Evolutionary conservation across 2,329 filamentous ascomycete species (phyloP).

Genomic region (Colletotrichum abscissum): DNA sequence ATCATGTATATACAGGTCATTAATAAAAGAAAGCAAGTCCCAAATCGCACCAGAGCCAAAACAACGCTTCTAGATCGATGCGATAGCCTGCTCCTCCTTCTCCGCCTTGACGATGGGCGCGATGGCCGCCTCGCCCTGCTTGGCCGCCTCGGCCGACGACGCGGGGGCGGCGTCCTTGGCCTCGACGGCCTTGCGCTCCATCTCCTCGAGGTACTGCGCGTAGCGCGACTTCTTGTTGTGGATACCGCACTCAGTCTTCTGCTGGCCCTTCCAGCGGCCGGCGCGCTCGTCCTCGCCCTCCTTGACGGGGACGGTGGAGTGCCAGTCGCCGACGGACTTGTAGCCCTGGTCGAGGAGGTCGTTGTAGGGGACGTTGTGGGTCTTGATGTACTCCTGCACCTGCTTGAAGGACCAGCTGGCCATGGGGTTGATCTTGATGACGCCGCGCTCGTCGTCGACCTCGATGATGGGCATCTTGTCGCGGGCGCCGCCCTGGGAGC

Average conservation of each 20-base stretch:
- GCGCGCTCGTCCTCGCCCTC: constrained; percentile 96
- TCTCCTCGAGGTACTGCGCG: constrained; percentile 82
- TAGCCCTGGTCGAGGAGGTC: constrained; percentile 91
- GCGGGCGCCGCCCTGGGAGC: constrained; percentile 92
- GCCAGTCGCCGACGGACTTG: constrained; percentile 98
- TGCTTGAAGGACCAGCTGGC: constrained; percentile 94
- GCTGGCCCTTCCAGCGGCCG: constrained; percentile 95
- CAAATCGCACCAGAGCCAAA: not conserved
- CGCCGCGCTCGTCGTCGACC: constrained; percentile 84
- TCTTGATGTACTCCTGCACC: constrained; percentile 87
- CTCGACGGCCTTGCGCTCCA: constrained; percentile 75
- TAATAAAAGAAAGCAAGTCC: not conserved
- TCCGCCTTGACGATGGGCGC: constrained; percentile 36
- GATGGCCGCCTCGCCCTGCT: constrained; percentile 35
- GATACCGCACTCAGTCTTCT: constrained; percentile 98
- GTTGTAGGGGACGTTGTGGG: constrained; percentile 94
- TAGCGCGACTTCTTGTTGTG: constrained; percentile 98
- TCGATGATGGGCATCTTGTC: constrained; percentile 93
- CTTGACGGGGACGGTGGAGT: constrained; percentile 90
- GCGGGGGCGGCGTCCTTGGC: constrained; percentile 43
- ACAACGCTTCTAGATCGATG: constrained; percentile 4
- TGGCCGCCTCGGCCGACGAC: constrained; percentile 34
- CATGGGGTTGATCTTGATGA: constrained; percentile 98
- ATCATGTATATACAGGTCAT: constrained; percentile 34
- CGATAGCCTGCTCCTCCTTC: constrained; percentile 27